Evolutionary conservation across 371 early-diverging fungal species (phyloP).

Genomic region (Chytridium lagenaria): DNA sequence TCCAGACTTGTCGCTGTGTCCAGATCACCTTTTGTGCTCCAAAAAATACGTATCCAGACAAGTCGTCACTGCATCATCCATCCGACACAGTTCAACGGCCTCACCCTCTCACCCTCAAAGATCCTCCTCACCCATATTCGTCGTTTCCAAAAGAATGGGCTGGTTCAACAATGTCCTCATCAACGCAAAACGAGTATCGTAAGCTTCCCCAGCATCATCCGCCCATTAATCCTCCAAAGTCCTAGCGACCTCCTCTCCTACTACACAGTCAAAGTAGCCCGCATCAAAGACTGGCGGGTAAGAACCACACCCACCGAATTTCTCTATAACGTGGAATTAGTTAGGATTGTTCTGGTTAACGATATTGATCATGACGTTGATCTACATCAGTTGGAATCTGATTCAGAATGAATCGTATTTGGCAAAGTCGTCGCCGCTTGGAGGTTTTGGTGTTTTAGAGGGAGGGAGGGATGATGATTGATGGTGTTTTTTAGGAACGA

Average conservation of each 20-base stretch:
- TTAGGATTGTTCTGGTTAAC: conserved; percentile 40
- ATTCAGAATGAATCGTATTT: conserved; percentile 38
- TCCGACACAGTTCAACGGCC: no score
- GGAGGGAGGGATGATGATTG: no score
- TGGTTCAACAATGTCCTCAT: conserved; percentile 11
- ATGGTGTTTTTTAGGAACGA: no score
- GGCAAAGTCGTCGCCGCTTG: background rate
- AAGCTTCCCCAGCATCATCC: background rate
- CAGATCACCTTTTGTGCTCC: no score
- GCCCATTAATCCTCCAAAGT: background rate
- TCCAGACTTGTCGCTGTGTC: no score
- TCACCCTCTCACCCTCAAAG: background rate
- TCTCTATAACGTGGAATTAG: background rate
- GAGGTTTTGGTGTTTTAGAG: no score
- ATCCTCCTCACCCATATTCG: background rate
- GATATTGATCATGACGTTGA: conserved; percentile 33
- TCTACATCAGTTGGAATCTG: conserved; percentile 45
- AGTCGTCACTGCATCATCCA: no score
- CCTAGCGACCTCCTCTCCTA: background rate
- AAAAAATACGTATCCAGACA: no score
- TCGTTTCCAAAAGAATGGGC: background rate
- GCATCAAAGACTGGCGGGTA: conserved; percentile 7
- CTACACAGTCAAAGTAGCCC: conserved; percentile 6
- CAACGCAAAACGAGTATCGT: background rate
- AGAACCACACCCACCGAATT: background rate